Percentiles rank a stretch among this genome's conserved stretches.
These are phyloP conservation scores for Cronartium ribicola DNA, from an alignment of 1,284 basidiomycete species.

Conservation along the genomic window DNA sequence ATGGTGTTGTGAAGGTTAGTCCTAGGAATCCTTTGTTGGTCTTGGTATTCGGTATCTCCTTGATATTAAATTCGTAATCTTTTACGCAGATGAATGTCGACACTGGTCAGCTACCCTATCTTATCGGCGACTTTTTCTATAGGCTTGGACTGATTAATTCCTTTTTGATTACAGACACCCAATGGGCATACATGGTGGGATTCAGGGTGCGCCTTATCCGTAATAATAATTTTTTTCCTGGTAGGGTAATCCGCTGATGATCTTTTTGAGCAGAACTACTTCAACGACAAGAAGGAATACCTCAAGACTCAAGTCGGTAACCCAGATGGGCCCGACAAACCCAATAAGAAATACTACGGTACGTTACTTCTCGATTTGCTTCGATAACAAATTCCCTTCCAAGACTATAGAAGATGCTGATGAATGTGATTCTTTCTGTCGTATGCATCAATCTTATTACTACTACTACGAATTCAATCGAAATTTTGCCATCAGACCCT, in stretches of 20 bases:
- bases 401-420: too few relatives aligned
- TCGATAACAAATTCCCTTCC: too few relatives aligned
- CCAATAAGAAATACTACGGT: slow-evolving; percentile 76
- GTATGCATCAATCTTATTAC: neutral
- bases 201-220: slow-evolving; percentile 54
- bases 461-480: slow-evolving; percentile 67
- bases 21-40: neutral
- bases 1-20: slow-evolving; percentile 97
- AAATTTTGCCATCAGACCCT: slow-evolving; percentile 45
- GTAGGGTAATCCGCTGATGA: neutral
- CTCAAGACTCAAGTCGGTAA: slow-evolving; percentile 76
- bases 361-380: neutral
- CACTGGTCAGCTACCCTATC: slow-evolving; percentile 23
- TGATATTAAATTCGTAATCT: neutral
- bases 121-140: neutral
- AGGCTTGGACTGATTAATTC: neutral
- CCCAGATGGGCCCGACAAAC: slow-evolving; percentile 87
- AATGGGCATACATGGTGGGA: slow-evolving; percentile 85
- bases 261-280: slow-evolving; percentile 62
- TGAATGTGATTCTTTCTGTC: neutral
- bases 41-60: neutral
- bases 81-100: slow-evolving; percentile 41
- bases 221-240: neutral
- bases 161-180: slow-evolving; percentile 61
- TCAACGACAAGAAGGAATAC: slow-evolving; percentile 77